Base-by-base conservation (phyloP, 345 rosid genomes). In the Physaria fendleri region DNA sequence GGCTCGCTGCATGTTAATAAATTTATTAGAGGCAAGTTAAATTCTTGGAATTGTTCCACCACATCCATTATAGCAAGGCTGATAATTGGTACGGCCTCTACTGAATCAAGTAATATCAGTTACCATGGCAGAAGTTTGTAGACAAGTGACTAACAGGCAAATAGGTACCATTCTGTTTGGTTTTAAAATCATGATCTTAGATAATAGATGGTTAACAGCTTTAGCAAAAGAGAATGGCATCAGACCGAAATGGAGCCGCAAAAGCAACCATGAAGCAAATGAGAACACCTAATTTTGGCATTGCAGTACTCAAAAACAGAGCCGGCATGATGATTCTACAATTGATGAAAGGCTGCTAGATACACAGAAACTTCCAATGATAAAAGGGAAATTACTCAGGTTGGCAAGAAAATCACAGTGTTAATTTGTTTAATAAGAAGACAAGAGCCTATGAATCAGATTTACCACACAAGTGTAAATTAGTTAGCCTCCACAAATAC, bases 1-100 rank as follows among this genome's bases (percentile, higher is more conserved):
- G 42, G 37, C 34, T 32, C 24, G 45, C 67, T 25, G 37, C 47
- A 60, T 18, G 50, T 13, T 51, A 13, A 3, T 50, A 57, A 1
- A 13, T 18, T 24, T 17, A 2, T 23, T 16, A 59, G 11, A 17
- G 9, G 33, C 33, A 52, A 20, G 48, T 13, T 45, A 45, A 14
- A 52, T 42, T 60, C 6, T 35, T 24, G 1, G 12, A 52, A 3
- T 24, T 42, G n/a, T 17, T 43, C 33, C 20, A 44, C 38, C 27
- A 43, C 38, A 64, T 24, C 21, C 38, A 25, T 54, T 33, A 9
- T 17, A 51, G 37, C 58, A 58, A 66, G 35, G 43, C 58, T 1
- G 3, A 20, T 33, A 25, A 65, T 2, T 37, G 24, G 28, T 20
- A 18, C 13, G 47, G 28, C 18, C 22, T 40, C 53, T 41, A 50